Conservation (phyloP, 306 rosid genomes). For the Ormosia emarginata region DNA sequence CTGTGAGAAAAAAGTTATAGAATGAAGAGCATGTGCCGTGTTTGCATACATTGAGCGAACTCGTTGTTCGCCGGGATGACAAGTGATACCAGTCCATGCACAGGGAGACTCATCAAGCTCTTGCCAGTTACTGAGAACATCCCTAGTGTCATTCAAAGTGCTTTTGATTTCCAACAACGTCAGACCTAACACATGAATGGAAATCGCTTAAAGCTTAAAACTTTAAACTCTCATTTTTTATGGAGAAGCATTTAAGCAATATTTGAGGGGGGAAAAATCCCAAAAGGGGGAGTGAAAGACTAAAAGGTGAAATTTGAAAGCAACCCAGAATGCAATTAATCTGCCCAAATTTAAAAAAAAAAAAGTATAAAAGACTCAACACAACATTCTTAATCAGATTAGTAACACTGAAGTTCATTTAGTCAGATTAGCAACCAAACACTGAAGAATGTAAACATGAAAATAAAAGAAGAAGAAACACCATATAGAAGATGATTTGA, state of each 20-base stretch:
- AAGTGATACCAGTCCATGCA: slow-evolving; percentile 88
- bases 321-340: neutral
- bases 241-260: neutral
- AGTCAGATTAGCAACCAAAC: neutral
- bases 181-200: slow-evolving; percentile 48
- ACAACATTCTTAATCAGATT: neutral
- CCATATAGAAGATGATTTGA: neutral
- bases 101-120: slow-evolving; percentile 78
- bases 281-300: neutral
- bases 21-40: neutral
- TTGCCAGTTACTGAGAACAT: slow-evolving; percentile 72
- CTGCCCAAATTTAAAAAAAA: neutral
- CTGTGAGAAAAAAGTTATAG: neutral
- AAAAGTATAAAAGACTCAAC: neutral
- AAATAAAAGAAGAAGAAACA: too few species aligned
- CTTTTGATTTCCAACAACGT: slow-evolving; percentile 76
- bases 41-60: slow-evolving; percentile 70
- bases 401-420: neutral
- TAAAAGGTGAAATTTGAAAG: neutral
- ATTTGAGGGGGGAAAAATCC: too few species aligned
- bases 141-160: slow-evolving; percentile 64
- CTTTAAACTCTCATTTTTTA: neutral
- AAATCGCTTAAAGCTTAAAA: slow-evolving; percentile 4
- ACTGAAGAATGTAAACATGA: neutral
- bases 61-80: slow-evolving; percentile 70